Evolutionary conservation across 148 eudicot species (phyloP).

Genomic region (Spergularia bocconei): DNA sequence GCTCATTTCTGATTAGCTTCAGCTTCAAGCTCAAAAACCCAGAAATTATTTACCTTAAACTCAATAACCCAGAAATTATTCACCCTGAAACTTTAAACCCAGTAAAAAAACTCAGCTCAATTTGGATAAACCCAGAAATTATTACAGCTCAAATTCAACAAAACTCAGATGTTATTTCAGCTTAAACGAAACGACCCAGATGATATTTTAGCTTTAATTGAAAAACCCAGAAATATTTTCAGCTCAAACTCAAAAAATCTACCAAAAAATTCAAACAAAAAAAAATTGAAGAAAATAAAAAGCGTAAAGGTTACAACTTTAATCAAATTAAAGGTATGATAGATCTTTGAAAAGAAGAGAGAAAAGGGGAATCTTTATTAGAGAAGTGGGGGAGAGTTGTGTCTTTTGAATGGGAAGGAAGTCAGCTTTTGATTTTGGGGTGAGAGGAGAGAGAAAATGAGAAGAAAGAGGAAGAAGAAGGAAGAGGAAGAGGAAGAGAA

Average conservation of each 20-base stretch:
- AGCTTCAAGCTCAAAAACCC: slow-evolving; percentile 16
- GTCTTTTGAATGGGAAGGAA: slow-evolving; percentile 23
- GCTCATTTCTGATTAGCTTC: background rate
- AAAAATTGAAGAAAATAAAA: too few species aligned
- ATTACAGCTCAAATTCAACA: background rate
- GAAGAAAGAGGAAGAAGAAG: slow-evolving; percentile 21
- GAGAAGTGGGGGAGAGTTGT: slow-evolving; percentile 11
- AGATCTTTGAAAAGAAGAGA: background rate
- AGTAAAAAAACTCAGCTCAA: background rate
- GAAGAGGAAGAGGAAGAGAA: slow-evolving; percentile 11
- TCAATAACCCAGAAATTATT: slow-evolving; percentile 1
- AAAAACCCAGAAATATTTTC: background rate
- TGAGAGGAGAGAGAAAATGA: slow-evolving; percentile 7
- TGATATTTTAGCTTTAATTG: background rate
- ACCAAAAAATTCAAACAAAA: background rate
- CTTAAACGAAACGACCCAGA: slow-evolving; percentile 1
- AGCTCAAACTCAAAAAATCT: background rate
- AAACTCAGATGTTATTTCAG: slow-evolving; percentile 1
- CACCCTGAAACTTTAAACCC: background rate
- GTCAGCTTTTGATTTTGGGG: slow-evolving; percentile 25
- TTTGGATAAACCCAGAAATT: too few species aligned
- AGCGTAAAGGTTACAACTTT: background rate
- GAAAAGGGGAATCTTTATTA: background rate
- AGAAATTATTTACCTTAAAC: slow-evolving; percentile 15
- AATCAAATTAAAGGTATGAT: background rate